Conservation (phyloP, 1,284 basidiomycete genomes). For the Xerocomus nothofagi region DNA sequence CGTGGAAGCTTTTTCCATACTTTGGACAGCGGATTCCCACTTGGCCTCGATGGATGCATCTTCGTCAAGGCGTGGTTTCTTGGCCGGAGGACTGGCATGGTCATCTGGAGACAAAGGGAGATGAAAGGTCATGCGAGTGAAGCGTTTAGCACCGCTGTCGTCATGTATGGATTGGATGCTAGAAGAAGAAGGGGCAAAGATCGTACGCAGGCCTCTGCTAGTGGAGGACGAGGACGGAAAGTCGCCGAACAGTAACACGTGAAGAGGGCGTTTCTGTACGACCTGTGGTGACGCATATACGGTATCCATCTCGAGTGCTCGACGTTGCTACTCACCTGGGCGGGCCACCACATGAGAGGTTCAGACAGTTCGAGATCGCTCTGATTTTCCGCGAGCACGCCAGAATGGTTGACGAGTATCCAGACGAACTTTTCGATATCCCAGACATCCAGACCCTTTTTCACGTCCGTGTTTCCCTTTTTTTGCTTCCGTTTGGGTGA, state of each 20-base stretch:
- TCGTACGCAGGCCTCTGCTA: slow-evolving; percentile 28
- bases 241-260: slow-evolving; percentile 34
- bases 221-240: slow-evolving; percentile 28
- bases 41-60: slow-evolving; percentile 14
- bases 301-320: not conserved
- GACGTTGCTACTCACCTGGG: slow-evolving; percentile 38
- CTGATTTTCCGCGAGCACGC: slow-evolving; percentile 28
- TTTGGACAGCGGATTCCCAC: slow-evolving; percentile 44
- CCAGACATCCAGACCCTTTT: slow-evolving; percentile 18
- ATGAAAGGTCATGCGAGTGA: slow-evolving; percentile 28
- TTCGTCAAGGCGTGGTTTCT: slow-evolving; percentile 41
- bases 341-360: slow-evolving; percentile 53
- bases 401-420: slow-evolving; percentile 41
- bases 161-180: slow-evolving; percentile 21
- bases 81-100: slow-evolving; percentile 37
- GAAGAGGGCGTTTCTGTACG: slow-evolving; percentile 31
- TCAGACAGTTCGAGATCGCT: slow-evolving; percentile 7
- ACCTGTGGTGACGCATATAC: slow-evolving; percentile 21
- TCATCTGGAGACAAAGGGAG: slow-evolving; percentile 23
- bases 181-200: slow-evolving; percentile 25
- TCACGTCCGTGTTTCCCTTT: slow-evolving; percentile 5
- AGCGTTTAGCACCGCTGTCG: slow-evolving; percentile 26
- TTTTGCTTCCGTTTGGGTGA: slow-evolving; percentile 26
- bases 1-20: slow-evolving; percentile 36
- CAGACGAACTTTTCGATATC: slow-evolving; percentile 40